Evolutionary conservation across 352 stramenopile species (phyloP), one percentile per base, ranked within the genome.

Genomic region (Phytophthora pisi): DNA sequence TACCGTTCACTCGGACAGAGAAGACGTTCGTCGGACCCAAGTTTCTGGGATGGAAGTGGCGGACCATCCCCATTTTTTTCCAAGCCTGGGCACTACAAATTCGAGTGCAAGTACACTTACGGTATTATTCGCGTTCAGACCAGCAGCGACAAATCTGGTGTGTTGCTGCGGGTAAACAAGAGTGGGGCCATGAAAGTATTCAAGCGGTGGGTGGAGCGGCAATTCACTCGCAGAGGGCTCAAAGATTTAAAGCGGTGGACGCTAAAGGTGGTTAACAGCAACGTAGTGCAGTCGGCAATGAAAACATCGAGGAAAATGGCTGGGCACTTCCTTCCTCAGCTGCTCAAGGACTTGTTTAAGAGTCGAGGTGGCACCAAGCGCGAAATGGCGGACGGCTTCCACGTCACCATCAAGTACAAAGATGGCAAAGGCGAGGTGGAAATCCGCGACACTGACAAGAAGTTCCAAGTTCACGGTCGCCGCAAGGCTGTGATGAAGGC

Each of bases 401-500:
- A 50, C 43, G 43, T 50, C 7, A 28, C 43, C 13, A 50, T 50
- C n/a, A 20, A 50, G 43, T 50, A 50, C 18, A 13, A 9, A 5
- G 43, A 50, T 28, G 43, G 43, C n/a, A 18, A 50, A 16, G 43
- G 43, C 13, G 11, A 10, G 8, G 43, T 50, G 24, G 24, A 28
- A 15, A 18, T 50, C 3, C 5, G 3, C 13, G 43, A 34, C 30
- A 34, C 30, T 34, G 8, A 4, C n/a, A 50, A 4, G 43, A 13
- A 13, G 43, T 16, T 50, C 9, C n/a, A 18, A 16, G 43, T 50
- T 50, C 7, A 26, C 9, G 18, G 43, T 15, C 18, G n/a, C 11
- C 43, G 9, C 43, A 50, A 50, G 43, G 11, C 43, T 50, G 43
- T 50, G n/a, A 50, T 50, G 43, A 50, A 50, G 43, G 18, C 18